phyloP scores from a whole-genome alignment of 805 yeast genomes.

The Metschnikowia drakensbergensis region DNA sequence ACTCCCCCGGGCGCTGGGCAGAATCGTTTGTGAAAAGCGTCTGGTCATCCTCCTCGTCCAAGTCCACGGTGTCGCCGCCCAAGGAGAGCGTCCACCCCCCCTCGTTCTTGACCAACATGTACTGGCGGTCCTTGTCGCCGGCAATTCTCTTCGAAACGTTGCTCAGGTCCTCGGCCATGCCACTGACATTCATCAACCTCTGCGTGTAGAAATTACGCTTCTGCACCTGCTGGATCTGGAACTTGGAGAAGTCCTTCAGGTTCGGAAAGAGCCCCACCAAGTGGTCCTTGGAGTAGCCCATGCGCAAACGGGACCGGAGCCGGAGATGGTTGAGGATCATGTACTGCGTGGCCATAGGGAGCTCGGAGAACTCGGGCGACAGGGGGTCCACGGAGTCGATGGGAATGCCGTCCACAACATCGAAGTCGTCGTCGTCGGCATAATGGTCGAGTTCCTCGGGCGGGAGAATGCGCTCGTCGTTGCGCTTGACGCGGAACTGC shows the following conservation, averaged over 20 bases:
- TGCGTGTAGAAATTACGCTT: constrained; percentile 90
- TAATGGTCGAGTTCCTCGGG: constrained; percentile 66
- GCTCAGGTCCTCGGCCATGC: constrained; percentile 58
- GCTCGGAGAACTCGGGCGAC: constrained; percentile 65
- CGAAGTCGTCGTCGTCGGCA: constrained; percentile 32
- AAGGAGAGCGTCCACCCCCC: constrained; percentile 83
- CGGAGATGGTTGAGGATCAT: constrained; percentile 81
- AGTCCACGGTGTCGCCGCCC: constrained; percentile 44
- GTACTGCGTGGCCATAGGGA: constrained; percentile 87
- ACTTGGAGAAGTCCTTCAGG: constrained; percentile 84
- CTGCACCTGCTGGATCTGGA: constrained; percentile 90
- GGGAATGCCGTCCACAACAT: constrained; percentile 64
- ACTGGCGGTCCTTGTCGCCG: constrained; percentile 75
- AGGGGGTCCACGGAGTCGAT: constrained; percentile 77
- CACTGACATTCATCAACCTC: constrained; percentile 74
- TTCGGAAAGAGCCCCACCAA: constrained; percentile 76
- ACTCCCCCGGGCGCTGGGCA: no score
- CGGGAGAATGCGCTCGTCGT: constrained; percentile 72
- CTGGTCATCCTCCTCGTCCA: constrained; percentile 40
- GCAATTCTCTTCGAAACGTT: constrained; percentile 61
- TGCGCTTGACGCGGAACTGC: constrained; percentile 46
- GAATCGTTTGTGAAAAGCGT: no score
- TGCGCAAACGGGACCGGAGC: constrained; percentile 79
- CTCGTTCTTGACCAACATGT: constrained; percentile 68
- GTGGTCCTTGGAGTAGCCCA: constrained; percentile 94